Evolutionary conservation across 345 rosid genomes (phyloP).

Genomic region (Limnanthes douglasii): DNA sequence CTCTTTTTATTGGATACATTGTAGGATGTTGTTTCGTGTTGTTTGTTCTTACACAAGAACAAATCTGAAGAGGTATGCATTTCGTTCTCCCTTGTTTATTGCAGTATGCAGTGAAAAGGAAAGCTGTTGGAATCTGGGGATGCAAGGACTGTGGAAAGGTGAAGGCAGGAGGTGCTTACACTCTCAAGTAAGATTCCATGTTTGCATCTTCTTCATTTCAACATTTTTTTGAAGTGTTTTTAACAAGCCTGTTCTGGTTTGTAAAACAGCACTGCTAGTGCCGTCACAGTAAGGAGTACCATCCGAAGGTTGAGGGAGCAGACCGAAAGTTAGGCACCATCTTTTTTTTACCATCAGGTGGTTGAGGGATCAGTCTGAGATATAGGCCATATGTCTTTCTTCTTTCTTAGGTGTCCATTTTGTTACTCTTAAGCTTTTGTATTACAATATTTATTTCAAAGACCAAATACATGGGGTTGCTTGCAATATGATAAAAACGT

Average conservation of each 20-base stretch:
- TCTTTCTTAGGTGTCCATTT: too few relatives aligned
- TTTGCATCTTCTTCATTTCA: neutral
- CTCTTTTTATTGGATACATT: neutral
- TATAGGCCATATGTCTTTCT: too few relatives aligned
- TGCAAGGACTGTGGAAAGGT: constrained; percentile 86
- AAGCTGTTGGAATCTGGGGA: constrained; percentile 78
- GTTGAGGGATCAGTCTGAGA: constrained; percentile 65
- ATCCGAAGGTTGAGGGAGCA: constrained; percentile 77
- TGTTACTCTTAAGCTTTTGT: too few relatives aligned
- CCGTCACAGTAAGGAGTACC: constrained; percentile 71
- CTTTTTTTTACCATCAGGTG: too few relatives aligned
- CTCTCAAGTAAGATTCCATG: constrained; percentile 36
- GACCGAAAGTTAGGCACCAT: constrained; percentile 58
- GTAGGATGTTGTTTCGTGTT: neutral
- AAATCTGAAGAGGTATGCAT: too few relatives aligned
- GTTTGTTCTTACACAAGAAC: too few relatives aligned
- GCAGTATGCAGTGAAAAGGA: constrained; percentile 73
- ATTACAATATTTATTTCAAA: too few relatives aligned
- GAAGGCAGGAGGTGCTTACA: constrained; percentile 80
- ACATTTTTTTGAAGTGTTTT: neutral
- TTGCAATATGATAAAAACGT: too few relatives aligned
- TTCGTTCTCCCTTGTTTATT: too few relatives aligned
- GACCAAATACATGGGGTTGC: too few relatives aligned
- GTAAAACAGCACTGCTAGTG: constrained; percentile 50
- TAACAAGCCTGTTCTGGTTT: neutral